These are phyloP conservation scores for Onygenales sp. DNA, from an alignment of 2,329 filamentous ascomycete species.

Conservation along the genomic window DNA sequence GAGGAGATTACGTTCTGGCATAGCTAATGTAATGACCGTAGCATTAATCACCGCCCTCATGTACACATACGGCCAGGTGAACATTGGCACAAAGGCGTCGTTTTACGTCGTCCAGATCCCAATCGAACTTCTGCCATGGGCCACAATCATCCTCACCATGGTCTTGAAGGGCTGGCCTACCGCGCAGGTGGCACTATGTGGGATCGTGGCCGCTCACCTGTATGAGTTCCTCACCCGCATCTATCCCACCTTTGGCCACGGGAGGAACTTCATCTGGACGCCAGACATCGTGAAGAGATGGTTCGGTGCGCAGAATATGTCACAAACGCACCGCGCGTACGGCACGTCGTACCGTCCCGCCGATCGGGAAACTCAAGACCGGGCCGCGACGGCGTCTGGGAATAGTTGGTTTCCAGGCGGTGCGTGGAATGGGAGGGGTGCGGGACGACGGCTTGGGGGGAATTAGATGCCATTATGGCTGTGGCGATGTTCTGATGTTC, in stretches of 20 bases:
- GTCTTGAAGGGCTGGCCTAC: conserved; percentile 52
- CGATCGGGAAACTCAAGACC: background rate
- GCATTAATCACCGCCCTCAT: conserved; percentile 69
- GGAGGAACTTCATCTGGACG: conserved; percentile 64
- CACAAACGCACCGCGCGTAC: background rate
- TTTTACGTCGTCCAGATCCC: conserved; percentile 81
- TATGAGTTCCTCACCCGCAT: conserved; percentile 84
- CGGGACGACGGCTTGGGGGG: background rate
- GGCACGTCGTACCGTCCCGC: background rate
- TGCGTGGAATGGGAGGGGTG: conserved; percentile 3
- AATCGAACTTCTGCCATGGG: conserved; percentile 69
- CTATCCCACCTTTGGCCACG: conserved; percentile 82
- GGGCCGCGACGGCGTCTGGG: conserved; percentile 4
- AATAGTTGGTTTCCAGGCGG: conserved; percentile 1
- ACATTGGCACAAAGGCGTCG: conserved; percentile 62
- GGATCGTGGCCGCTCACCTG: conserved; percentile 78
- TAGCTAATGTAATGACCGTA: conserved; percentile 33
- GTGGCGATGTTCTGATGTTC: background rate
- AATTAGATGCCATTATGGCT: conserved; percentile 3
- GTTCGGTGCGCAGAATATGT: conserved; percentile 33
- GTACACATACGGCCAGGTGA: conserved; percentile 81
- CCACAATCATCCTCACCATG: conserved; percentile 66
- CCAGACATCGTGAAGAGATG: conserved; percentile 62
- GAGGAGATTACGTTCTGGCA: too few species aligned
- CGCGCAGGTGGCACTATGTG: conserved; percentile 58